Conservation (phyloP, 2,329 filamentous ascomycete species). For the Talaromyces rugulosus region DNA sequence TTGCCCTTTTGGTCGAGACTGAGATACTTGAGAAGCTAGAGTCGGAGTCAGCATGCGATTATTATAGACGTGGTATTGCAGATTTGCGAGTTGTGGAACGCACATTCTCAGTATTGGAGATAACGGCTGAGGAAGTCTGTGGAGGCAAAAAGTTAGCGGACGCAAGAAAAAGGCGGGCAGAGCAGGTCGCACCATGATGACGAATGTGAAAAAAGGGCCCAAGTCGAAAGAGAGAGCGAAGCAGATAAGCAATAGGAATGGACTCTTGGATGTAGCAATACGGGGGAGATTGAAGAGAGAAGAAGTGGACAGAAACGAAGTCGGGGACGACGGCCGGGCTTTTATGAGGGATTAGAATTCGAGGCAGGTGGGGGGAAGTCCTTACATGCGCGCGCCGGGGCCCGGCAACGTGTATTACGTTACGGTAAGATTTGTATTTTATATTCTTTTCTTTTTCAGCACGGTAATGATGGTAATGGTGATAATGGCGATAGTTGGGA, state of each 20-base stretch:
- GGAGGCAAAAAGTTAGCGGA: slow-evolving; percentile 2
- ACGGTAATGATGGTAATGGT: too few relatives aligned
- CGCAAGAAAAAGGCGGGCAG: too few relatives aligned
- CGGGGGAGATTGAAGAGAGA: slow-evolving; percentile 7
- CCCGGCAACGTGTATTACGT: background rate
- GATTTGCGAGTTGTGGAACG: slow-evolving; percentile 18
- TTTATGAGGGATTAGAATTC: background rate
- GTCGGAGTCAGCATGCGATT: background rate
- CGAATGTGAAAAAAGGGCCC: background rate
- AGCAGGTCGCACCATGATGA: slow-evolving; percentile 12
- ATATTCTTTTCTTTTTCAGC: background rate
- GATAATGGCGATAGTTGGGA: too few relatives aligned
- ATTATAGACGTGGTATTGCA: background rate
- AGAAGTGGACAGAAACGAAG: slow-evolving; percentile 2
- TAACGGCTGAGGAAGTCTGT: slow-evolving; percentile 25
- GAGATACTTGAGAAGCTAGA: slow-evolving; percentile 85
- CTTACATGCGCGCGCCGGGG: background rate
- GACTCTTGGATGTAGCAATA: background rate
- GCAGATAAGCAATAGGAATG: background rate
- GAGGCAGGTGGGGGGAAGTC: slow-evolving; percentile 2
- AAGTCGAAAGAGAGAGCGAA: slow-evolving; percentile 4
- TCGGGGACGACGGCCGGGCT: background rate
- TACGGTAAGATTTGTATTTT: background rate
- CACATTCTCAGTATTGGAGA: slow-evolving; percentile 39
- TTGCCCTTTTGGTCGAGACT: slow-evolving; percentile 81